Base-by-base conservation (phyloP, 83 land plant genomes). In the Picea abies region DNA sequence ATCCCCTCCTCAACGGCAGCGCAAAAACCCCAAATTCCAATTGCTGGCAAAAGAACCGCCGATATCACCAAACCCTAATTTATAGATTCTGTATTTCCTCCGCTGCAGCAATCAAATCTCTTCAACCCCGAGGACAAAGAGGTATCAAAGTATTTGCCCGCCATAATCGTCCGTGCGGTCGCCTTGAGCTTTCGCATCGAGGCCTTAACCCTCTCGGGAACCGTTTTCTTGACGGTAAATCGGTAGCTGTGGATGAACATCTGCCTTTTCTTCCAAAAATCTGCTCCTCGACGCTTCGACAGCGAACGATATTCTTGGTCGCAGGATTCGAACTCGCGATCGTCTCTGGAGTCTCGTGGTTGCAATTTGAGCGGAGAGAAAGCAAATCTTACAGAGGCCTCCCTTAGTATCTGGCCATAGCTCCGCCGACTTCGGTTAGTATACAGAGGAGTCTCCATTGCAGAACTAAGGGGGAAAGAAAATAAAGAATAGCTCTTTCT, bases 161-260 rank as follows among this genome's bases (percentile, higher is more conserved):
- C 20, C 11, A 16, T 3, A 37, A 35, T 15, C 58, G 58, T 70
- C 84, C 87, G 87, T 14, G 89, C 79, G 68, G 82, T 72, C 60
- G 80, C 81, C 67, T 81, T 86, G 41, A 37, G n/a, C 22, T 15
- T 37, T 37, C 49, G 47, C 1, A 89, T 56, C 4, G 88, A 73
- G 22, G 60, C 29, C 68, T 69, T 83, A 56, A 91, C 78, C 60
- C 75, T 83, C 79, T 87, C 86, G 10, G 25, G 32, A 16, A 85
- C 11, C 19, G 81, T 87, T 84, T 60, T 83, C 52, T 85, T 88
- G 60, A 87, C 60, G 47, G 85, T 70, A 84, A 91, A 89, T 20
- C 84, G 88, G 76, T 91, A 91, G 86, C 91, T 89, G 63, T 87
- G 78, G 61, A 91, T 69, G 79, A 91, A 91, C 12, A 89, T 75